phyloP scores from a whole-genome alignment of 345 rosid genomes.

The Eucalyptus regnans region DNA sequence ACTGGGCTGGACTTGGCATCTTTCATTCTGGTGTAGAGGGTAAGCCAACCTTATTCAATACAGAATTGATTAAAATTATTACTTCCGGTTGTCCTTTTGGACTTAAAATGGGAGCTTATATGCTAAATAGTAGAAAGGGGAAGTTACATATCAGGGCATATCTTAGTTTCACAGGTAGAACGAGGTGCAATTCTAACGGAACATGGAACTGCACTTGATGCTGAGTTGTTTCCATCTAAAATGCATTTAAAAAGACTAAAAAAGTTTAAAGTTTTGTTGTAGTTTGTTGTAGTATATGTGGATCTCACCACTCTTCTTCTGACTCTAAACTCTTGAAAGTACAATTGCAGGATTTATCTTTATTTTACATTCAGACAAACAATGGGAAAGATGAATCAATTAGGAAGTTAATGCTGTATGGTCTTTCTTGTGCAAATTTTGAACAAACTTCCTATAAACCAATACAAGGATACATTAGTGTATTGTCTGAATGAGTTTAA shows the following conservation, averaged over 20 bases:
- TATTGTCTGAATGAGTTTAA: neutral
- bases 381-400: neutral
- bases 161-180: neutral
- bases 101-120: neutral
- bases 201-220: neutral
- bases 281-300: neutral
- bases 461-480: neutral
- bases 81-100: neutral
- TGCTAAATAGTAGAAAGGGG: neutral
- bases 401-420: neutral
- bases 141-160: neutral
- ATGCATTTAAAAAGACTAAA: neutral
- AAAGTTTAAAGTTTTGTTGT: neutral
- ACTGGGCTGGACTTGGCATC: slow-evolving; percentile 97
- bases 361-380: neutral
- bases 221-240: neutral
- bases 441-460: neutral
- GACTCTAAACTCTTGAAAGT: neutral
- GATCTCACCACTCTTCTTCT: neutral
- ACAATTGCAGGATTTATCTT: neutral
- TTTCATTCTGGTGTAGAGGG: slow-evolving; percentile 99
- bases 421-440: neutral
- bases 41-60: slow-evolving; percentile 7
- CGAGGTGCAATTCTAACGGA: neutral
- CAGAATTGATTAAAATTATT: neutral